Percentiles rank a stretch among this genome's conserved stretches.
Conservation (phyloP, 1,139 yeast genomes). For the Eremothecium sinecaudum region DNA sequence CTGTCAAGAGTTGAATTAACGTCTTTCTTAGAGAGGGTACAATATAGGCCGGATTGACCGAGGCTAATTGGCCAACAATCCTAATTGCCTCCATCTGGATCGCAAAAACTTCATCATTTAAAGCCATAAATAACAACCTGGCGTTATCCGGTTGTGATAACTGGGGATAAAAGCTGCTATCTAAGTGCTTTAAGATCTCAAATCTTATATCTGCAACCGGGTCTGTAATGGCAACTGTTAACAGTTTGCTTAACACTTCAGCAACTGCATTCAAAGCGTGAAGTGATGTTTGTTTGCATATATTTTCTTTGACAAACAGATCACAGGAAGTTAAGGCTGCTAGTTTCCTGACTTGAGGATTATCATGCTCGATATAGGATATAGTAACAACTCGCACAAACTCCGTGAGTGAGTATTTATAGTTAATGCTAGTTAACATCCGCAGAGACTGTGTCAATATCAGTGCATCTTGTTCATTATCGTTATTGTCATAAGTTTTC, state of each 20-base stretch:
- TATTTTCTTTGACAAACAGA: constrained; percentile 72
- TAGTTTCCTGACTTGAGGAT: constrained; percentile 68
- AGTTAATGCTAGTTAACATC: constrained; percentile 67
- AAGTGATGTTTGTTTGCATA: constrained; percentile 76
- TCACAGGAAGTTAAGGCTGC: constrained; percentile 81
- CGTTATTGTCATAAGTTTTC: constrained; percentile 36
- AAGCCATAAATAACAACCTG: constrained; percentile 70
- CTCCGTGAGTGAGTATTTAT: constrained; percentile 71
- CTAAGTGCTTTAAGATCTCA: constrained; percentile 66
- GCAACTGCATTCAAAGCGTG: constrained; percentile 78
- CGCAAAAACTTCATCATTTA: constrained; percentile 82
- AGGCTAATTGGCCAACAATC: constrained; percentile 73
- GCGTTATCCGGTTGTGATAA: constrained; percentile 90
- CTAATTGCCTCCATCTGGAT: constrained; percentile 74
- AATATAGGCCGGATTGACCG: constrained; percentile 88
- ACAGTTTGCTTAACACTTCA: constrained; percentile 69
- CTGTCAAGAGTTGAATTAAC: constrained; percentile 73
- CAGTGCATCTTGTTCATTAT: constrained; percentile 27
- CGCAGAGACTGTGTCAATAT: constrained; percentile 34
- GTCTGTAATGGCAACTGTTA: constrained; percentile 85
- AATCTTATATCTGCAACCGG: constrained; percentile 74
- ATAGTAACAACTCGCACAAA: constrained; percentile 79
- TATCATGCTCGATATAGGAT: constrained; percentile 70
- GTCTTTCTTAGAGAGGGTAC: constrained; percentile 87
- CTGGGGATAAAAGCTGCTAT: constrained; percentile 78